phyloP scores from a whole-genome alignment of 768 basidiomycete genomes.

The Tulasnella sp. region DNA sequence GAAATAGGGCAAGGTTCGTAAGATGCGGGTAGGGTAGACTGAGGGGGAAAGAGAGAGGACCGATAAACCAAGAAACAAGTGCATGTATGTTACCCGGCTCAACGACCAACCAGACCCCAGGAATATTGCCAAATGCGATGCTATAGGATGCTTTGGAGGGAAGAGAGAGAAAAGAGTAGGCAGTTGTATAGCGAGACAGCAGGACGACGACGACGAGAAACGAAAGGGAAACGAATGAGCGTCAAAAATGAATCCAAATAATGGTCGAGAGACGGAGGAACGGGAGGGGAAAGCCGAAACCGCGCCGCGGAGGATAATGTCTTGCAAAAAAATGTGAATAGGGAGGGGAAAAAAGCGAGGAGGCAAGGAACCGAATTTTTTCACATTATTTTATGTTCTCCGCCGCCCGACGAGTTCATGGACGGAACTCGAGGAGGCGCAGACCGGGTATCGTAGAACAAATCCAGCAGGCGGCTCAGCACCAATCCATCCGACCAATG shows the following conservation, averaged over 20 bases:
- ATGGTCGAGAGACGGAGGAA: neutral
- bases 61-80: neutral
- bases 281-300: neutral
- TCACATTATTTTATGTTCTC: neutral
- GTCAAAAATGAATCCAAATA: neutral
- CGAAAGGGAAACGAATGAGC: neutral
- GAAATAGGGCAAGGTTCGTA: neutral
- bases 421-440: neutral
- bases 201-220: neutral
- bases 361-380: neutral
- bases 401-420: neutral
- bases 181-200: neutral
- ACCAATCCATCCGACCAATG: neutral
- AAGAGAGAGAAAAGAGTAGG: neutral
- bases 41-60: neutral
- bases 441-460: neutral
- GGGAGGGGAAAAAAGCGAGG: neutral
- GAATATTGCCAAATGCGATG: neutral
- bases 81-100: neutral
- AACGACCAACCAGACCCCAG: neutral
- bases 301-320: neutral
- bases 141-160: neutral
- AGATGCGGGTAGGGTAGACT: neutral
- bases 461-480: neutral
- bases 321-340: neutral